Evolutionary conservation across 345 rosid genomes (phyloP).

Genomic region (Sonneratia caseolaris): DNA sequence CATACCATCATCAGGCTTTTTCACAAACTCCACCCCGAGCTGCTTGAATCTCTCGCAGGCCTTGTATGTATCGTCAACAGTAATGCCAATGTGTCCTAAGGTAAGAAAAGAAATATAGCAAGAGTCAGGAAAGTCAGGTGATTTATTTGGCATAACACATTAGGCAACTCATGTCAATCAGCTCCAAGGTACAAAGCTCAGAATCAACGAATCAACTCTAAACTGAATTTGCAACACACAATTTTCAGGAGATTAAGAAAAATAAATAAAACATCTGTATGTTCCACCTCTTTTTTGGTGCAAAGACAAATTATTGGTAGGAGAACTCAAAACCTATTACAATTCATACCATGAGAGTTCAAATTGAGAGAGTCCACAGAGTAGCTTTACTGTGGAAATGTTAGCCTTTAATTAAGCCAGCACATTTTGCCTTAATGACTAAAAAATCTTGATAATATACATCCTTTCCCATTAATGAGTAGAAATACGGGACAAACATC

Average conservation of each 20-base stretch:
- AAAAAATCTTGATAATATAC: background rate
- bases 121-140: background rate
- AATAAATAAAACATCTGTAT: background rate
- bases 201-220: background rate
- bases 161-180: background rate
- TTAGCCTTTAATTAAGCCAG: background rate
- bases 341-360: no score
- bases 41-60: constrained; percentile 89
- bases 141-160: background rate
- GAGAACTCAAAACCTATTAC: no score
- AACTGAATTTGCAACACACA: background rate
- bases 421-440: background rate
- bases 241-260: background rate
- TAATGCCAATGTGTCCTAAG: constrained; percentile 83
- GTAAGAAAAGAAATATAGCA: constrained; percentile 10
- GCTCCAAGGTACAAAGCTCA: background rate
- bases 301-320: background rate
- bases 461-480: background rate
- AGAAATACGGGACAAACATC: background rate
- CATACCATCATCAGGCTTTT: constrained; percentile 72
- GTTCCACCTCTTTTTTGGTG: background rate
- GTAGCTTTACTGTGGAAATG: background rate
- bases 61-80: constrained; percentile 85
- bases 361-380: background rate
- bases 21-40: constrained; percentile 87